Conservation (phyloP, 805 yeast species). For the Wickerhamiella galacta region DNA sequence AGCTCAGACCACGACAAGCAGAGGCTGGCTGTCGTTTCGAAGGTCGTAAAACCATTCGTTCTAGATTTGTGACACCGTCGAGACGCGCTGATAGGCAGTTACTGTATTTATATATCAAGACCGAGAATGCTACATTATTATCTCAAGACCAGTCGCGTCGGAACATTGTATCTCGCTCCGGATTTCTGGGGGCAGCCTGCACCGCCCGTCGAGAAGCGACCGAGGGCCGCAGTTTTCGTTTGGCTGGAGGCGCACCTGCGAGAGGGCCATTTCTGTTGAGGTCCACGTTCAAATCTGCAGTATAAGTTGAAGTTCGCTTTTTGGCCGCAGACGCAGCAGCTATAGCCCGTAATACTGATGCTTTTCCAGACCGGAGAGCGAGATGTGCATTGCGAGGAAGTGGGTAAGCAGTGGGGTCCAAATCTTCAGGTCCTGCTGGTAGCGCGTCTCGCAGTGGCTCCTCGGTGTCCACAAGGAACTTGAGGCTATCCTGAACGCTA, state of each 20-base stretch:
- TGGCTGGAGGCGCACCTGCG: neutral
- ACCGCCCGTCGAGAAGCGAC: neutral
- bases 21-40: too few relatives aligned
- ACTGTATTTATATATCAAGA: too few relatives aligned
- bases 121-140: too few relatives aligned
- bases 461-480: slow-evolving; percentile 6
- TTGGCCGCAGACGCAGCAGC: neutral
- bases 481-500: slow-evolving; percentile 10
- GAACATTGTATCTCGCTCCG: neutral
- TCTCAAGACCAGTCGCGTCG: neutral
- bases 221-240: neutral
- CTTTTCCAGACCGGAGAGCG: neutral
- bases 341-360: neutral
- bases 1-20: too few relatives aligned
- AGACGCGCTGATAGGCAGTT: too few relatives aligned
- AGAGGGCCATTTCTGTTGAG: neutral
- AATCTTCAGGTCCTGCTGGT: neutral
- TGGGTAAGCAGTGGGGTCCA: neutral
- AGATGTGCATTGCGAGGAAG: neutral
- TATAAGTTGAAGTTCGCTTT: neutral
- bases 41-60: too few relatives aligned
- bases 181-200: neutral
- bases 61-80: too few relatives aligned
- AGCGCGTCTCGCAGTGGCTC: neutral
- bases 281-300: neutral